Base-by-base conservation (phyloP, 164 flowering plant species). In the Sedum album region DNA sequence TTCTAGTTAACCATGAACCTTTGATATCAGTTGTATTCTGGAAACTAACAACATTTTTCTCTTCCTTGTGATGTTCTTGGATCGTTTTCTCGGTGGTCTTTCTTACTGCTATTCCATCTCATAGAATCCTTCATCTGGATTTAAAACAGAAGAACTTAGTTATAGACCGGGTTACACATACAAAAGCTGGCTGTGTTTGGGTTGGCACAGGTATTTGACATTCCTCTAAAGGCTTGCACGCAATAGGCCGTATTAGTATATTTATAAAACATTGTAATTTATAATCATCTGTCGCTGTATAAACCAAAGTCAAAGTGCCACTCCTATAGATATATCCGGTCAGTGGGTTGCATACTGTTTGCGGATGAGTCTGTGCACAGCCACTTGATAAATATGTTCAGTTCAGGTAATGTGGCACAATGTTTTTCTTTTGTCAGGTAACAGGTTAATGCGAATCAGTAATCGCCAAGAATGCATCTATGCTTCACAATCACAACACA, bases 341-440 rank as follows among this genome's bases (percentile, higher is more conserved):
- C 98, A 8, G 93, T 89, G 71, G 98, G 98, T 61, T 93, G 98
- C 74, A 93, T 93, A 80, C 72, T 93, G 69, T 93, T 91, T 74
- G 91, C 94, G 60, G 98, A 96, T 49, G 97, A 93, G 72, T 91
- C 97, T n/a, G 98, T 89, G 82, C 89, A 88, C 74, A 96, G 89
- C 80, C 90, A 91, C 70, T 75, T 93, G 65, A 88, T 84, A 75
- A 93, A 86, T 74, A 93, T 93, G 71, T 93, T 93, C 88, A 88
- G 71, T 93, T 93, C 88, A 88, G 93, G 96, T 90, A 44, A 57
- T 48, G 15, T 31, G 21, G 25, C 55, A 28, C 33, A 57, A 7
- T 28, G 1, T 23, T 35, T 35, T 3, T 35, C 23, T 20, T 23
- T 14, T 57, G 62, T 33, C 46, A 65, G 67, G 38, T n/a, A 41